Evolutionary conservation across 768 basidiomycete species (phyloP).

Genomic region (Cyclocybe cylindracea): DNA sequence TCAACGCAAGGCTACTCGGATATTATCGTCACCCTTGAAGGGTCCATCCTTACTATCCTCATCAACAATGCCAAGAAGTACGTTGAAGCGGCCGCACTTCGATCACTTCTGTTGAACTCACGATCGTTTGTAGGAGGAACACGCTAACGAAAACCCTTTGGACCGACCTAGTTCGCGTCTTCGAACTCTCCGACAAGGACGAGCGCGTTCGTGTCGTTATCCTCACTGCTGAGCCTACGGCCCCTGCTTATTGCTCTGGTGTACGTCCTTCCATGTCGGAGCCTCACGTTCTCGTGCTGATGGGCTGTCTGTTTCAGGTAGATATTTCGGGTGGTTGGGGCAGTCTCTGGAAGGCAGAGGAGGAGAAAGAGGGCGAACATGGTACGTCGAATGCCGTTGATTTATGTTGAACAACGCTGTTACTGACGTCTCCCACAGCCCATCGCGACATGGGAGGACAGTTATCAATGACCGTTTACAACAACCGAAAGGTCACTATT

Average conservation of each 20-base stretch:
- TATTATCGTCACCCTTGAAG: conserved; percentile 45
- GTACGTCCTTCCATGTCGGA: conserved; percentile 27
- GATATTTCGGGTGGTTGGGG: conserved; percentile 53
- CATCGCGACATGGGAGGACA: conserved; percentile 52
- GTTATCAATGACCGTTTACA: conserved; percentile 46
- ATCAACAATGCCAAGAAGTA: conserved; percentile 52
- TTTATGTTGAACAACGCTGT: too few relatives aligned
- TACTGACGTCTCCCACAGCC: conserved; percentile 16
- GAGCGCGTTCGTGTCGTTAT: conserved; percentile 56
- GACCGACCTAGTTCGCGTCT: conserved; percentile 42
- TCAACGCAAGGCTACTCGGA: conserved; percentile 36
- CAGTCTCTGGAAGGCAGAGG: conserved; percentile 36
- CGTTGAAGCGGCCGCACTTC: too few relatives aligned
- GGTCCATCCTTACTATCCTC: conserved; percentile 41
- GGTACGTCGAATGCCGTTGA: conserved; percentile 27
- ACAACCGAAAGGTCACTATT: conserved; percentile 58
- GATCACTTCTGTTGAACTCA: too few relatives aligned
- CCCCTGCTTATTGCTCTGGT: conserved; percentile 58
- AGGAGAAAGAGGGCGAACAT: conserved; percentile 48
- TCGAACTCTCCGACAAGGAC: conserved; percentile 50
- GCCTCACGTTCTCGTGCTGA: not conserved
- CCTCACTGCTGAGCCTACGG: conserved; percentile 51
- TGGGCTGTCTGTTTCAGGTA: conserved; percentile 32
- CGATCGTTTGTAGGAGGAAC: conserved; percentile 40
- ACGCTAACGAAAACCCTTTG: conserved; percentile 35